Evolutionary conservation across 2,329 filamentous ascomycete species (phyloP), one percentile per base, ranked within the genome.

Genomic region (Phialophora verrucosa): DNA sequence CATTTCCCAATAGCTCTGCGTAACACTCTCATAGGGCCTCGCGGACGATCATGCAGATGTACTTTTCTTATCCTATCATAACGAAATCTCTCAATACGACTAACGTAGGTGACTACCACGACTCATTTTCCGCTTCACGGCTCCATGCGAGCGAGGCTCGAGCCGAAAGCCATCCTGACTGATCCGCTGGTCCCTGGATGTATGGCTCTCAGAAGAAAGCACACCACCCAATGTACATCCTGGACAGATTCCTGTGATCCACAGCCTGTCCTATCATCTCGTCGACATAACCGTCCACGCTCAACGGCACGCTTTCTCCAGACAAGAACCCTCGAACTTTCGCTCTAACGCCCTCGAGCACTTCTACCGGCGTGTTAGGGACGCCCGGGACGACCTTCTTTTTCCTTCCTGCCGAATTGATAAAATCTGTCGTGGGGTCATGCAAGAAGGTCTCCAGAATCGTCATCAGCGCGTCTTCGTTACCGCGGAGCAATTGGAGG

Each of bases 211-310:
- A 90, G 66, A 89, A 87, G 74, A 90, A 90, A 12, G 88, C 83
- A 80, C 87, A 90, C 94, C 94, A 98, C 23, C 95, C 95, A 79
- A 98, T 97, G 79, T 98, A 99, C 96, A 99, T 99, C 47, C 88
- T 87, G 20, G 91, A 87, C 78, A 99, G 78, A 77, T 95, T 96
- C 75, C 81, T 86, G 64, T 90, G 87, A 77, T 93, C 88, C 25
- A 90, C 91, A 38, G 96, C 95, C 80, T 94, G 89, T 76, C 90
- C 87, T 72, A 99, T 95, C 78, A 99, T 79, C 78, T 96, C 92
- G 77, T 97, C 91, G n/a, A 97, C 95, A 81, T 99, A 95, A 0
- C 96, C 95, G 78, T 98, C 95, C 1, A 98, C 93, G 31, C 93
- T 93, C 69, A 99, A 81, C 51, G 95, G 94, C 63, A 99, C 95